phyloP scores from a whole-genome alignment of 768 basidiomycete genomes.

The Mycena sanguinolenta region DNA sequence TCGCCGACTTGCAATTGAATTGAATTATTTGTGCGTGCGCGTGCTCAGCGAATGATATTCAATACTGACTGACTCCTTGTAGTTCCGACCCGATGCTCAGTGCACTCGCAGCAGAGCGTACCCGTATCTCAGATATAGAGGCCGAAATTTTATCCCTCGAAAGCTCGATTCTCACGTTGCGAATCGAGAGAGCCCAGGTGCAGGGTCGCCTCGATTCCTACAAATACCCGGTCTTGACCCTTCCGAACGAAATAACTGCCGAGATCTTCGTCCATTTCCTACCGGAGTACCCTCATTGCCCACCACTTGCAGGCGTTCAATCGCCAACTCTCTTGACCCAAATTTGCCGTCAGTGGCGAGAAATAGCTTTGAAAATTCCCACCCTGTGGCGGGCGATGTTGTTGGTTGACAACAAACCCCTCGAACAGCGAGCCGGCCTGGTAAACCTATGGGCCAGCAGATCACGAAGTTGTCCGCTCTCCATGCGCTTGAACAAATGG shows the following conservation, averaged over 20 bases:
- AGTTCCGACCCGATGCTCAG: not conserved
- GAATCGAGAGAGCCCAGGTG: not conserved
- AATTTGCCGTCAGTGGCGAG: not conserved
- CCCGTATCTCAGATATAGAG: not conserved
- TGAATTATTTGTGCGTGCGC: too few relatives aligned
- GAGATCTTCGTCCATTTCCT: conserved; percentile 1
- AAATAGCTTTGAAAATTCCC: not conserved
- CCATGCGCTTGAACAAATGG: not conserved
- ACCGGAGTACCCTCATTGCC: not conserved
- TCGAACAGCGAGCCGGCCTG: not conserved
- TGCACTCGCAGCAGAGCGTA: not conserved
- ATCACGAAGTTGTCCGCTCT: not conserved
- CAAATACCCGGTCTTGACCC: not conserved
- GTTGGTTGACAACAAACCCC: not conserved
- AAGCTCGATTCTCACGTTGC: not conserved
- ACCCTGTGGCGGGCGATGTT: not conserved
- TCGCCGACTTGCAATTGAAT: too few relatives aligned
- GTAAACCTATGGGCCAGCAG: not conserved
- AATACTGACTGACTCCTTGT: too few relatives aligned
- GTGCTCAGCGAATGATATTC: too few relatives aligned
- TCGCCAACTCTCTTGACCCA: not conserved
- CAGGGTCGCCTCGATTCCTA: not conserved
- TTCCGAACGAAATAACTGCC: not conserved
- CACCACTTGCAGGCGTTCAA: not conserved
- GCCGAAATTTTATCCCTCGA: not conserved